phyloP scores from a whole-genome alignment of 352 stramenopile species.

The Phytopythium litorale region DNA sequence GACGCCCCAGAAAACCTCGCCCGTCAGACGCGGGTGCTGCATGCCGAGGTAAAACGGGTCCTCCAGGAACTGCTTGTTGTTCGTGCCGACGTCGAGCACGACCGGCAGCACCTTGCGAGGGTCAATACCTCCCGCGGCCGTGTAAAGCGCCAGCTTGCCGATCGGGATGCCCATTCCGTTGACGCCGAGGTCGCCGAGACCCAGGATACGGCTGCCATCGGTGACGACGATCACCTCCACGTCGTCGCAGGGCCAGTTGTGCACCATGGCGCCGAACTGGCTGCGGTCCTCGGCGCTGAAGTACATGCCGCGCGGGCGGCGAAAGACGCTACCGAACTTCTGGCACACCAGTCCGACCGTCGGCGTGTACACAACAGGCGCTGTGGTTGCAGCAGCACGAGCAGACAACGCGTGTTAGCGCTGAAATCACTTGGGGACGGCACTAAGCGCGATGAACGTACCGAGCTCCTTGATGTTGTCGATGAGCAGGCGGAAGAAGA shows the following conservation, averaged over 20 bases:
- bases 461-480: slow-evolving; percentile 91
- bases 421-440: not conserved
- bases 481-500: slow-evolving; percentile 94
- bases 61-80: slow-evolving; percentile 92
- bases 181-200: slow-evolving; percentile 94
- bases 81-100: slow-evolving; percentile 95
- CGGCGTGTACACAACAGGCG: slow-evolving; percentile 97
- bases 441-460: slow-evolving; percentile 19
- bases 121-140: slow-evolving; percentile 92
- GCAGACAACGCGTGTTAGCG: not conserved
- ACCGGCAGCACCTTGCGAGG: slow-evolving; percentile 93
- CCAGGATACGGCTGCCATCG: slow-evolving; percentile 95
- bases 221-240: slow-evolving; percentile 98
- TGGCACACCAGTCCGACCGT: slow-evolving; percentile 94
- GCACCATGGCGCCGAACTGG: slow-evolving; percentile 87
- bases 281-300: slow-evolving; percentile 91
- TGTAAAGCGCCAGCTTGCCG: slow-evolving; percentile 96
- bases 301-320: slow-evolving; percentile 92
- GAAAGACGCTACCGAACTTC: slow-evolving; percentile 91
- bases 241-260: slow-evolving; percentile 96
- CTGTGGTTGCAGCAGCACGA: slow-evolving; percentile 16
- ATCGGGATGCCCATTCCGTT: slow-evolving; percentile 99
- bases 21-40: slow-evolving; percentile 86
- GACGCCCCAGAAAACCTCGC: slow-evolving; percentile 93
- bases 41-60: slow-evolving; percentile 96